Evolutionary conservation across 208 protist genomes (phyloP).

Genomic region (Leptomonas seymouri): DNA sequence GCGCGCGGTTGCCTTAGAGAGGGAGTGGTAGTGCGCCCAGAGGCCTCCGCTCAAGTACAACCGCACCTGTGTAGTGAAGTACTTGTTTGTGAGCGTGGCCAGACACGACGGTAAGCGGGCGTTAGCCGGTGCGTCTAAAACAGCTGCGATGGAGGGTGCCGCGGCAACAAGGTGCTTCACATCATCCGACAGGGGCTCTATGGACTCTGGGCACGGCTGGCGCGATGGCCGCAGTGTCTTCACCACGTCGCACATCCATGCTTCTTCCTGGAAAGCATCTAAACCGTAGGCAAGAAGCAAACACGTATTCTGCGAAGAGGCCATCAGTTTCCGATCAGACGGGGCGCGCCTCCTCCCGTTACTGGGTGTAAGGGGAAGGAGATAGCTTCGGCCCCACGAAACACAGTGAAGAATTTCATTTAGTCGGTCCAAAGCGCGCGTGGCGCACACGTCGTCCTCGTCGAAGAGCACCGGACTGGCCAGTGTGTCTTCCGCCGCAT

Average conservation of each 20-base stretch:
- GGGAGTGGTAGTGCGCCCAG: not conserved
- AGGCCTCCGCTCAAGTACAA: slow-evolving; percentile 14
- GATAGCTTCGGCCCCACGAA: slow-evolving; percentile 32
- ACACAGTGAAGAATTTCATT: slow-evolving; percentile 54
- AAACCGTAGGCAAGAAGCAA: slow-evolving; percentile 31
- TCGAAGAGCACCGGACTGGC: slow-evolving; percentile 17
- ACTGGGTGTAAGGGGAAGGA: not conserved
- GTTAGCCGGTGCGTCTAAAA: not conserved
- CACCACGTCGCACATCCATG: slow-evolving; percentile 27
- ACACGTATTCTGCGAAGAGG: slow-evolving; percentile 9
- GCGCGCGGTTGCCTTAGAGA: no score
- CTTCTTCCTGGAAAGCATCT: slow-evolving; percentile 43
- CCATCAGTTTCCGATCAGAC: not conserved
- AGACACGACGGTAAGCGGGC: not conserved
- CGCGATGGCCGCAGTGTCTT: slow-evolving; percentile 1
- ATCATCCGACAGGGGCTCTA: not conserved
- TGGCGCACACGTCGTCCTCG: slow-evolving; percentile 29
- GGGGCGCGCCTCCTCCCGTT: not conserved
- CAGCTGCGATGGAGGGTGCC: not conserved
- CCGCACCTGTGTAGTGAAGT: slow-evolving; percentile 40
- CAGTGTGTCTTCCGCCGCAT: not conserved
- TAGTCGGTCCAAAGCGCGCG: slow-evolving; percentile 47
- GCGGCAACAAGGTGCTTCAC: not conserved
- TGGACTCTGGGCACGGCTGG: no score
- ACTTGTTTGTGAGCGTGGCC: slow-evolving; percentile 23